Conservation (phyloP, 2,329 filamentous ascomycete genomes). For the Aureobasidium sp. region DNA sequence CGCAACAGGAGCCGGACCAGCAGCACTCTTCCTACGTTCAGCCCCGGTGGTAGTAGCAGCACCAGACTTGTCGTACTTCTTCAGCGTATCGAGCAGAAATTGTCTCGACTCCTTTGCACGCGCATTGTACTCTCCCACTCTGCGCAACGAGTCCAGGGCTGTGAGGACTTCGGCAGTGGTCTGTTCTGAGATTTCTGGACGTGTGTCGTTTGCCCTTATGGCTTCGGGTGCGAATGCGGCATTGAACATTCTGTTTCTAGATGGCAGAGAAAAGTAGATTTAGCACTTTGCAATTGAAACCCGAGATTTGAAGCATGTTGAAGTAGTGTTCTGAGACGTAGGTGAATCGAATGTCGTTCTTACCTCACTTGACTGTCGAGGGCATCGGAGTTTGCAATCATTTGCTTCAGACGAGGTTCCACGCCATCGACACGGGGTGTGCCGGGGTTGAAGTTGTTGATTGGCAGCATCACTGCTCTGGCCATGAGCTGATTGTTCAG, state of each 20-base stretch:
- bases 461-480: conserved; percentile 14
- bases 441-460: conserved; percentile 11
- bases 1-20: not conserved
- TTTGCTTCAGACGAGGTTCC: not conserved
- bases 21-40: not conserved
- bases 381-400: conserved; percentile 9
- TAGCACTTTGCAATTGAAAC: not conserved
- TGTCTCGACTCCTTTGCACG: not conserved
- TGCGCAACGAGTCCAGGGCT: not conserved
- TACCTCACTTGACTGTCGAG: conserved; percentile 12
- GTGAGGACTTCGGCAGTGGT: not conserved
- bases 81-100: not conserved
- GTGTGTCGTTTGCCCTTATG: not conserved
- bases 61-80: not conserved
- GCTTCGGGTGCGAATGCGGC: conserved; percentile 1
- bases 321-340: not conserved
- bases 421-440: conserved; percentile 2
- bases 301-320: not conserved
- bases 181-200: not conserved
- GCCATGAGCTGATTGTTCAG: conserved; percentile 9
- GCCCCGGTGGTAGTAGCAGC: not conserved
- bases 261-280: not conserved
- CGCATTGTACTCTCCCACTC: not conserved
- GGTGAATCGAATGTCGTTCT: too few species aligned
- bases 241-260: conserved; percentile 1